Conservation (phyloP, 192 early-diverging fungal genomes). For the Rhizoclosmatium globosum region DNA sequence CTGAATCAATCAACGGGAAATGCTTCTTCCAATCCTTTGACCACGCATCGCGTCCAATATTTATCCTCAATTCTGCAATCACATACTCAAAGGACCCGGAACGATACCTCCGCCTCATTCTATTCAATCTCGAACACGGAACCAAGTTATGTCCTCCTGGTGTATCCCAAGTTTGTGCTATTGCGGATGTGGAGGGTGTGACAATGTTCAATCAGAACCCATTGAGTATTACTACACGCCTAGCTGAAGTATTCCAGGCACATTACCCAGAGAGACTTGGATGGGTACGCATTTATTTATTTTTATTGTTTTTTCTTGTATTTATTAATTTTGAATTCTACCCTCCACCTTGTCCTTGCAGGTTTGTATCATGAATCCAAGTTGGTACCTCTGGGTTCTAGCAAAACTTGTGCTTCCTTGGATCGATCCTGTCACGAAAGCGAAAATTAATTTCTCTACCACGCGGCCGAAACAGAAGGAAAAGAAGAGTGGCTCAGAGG, state of each 20-base stretch:
- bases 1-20: conserved; percentile 83
- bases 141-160: conserved; percentile 45
- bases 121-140: conserved; percentile 78
- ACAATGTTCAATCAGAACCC: conserved; percentile 74
- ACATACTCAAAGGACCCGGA: conserved; percentile 77
- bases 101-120: conserved; percentile 79
- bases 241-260: conserved; percentile 76
- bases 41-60: conserved; percentile 73
- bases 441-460: conserved; percentile 83
- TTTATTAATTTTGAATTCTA: neutral
- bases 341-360: neutral
- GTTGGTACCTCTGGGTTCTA: conserved; percentile 85
- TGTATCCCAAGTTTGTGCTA: conserved; percentile 76
- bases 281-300: conserved; percentile 55
- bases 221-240: conserved; percentile 45
- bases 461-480: conserved; percentile 53
- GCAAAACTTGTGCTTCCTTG: conserved; percentile 83
- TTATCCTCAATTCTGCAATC: conserved; percentile 52
- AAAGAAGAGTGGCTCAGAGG: neutral
- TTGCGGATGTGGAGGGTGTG: conserved; percentile 77
- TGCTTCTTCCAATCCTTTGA: conserved; percentile 85
- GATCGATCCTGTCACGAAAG: conserved; percentile 89
- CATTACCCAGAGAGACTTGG: conserved; percentile 89
- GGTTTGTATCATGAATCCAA: conserved; percentile 73
- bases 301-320: neutral